phyloP scores from a whole-genome alignment of 441 rosid genomes.

The Bruguiera hainesii region DNA sequence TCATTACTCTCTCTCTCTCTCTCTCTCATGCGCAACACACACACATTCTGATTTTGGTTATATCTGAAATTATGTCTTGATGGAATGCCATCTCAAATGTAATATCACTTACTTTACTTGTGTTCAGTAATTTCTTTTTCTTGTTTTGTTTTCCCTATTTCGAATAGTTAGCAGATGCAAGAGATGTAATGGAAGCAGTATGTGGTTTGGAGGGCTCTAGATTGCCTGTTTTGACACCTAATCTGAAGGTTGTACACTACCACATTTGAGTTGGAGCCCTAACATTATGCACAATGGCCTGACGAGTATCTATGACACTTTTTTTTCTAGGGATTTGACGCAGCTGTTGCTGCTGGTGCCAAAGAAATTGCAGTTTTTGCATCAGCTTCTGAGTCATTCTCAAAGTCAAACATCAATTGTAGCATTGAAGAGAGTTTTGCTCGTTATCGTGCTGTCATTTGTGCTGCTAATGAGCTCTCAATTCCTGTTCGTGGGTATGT shows the following conservation, averaged over 20 bases:
- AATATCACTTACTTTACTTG: conserved; percentile 3
- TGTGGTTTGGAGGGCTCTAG: conserved; percentile 56
- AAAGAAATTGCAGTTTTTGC: conserved; percentile 97
- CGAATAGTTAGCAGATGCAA: conserved; percentile 84
- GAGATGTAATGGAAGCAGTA: conserved; percentile 83
- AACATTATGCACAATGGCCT: conserved; percentile 7
- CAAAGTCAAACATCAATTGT: conserved; percentile 90
- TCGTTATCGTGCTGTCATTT: conserved; percentile 70
- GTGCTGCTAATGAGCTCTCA: conserved; percentile 69
- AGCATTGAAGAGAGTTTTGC: conserved; percentile 89
- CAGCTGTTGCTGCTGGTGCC: conserved; percentile 94
- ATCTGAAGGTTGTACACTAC: conserved; percentile 60
- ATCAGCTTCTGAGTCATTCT: conserved; percentile 96
- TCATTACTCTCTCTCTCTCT: not conserved
- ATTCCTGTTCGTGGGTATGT: conserved; percentile 91
- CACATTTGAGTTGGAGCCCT: conserved; percentile 1
- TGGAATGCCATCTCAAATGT: not conserved
- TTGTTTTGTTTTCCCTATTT: not conserved
- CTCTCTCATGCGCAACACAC: not conserved
- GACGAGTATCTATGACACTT: not conserved
- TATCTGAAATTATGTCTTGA: not conserved
- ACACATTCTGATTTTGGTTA: not conserved
- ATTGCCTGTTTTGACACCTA: conserved; percentile 91
- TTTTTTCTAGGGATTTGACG: conserved; percentile 86
- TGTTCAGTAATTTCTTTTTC: conserved; percentile 11